Evolutionary conservation across 345 rosid species (phyloP).

Genomic region (Cardamine chenopodiifolia): DNA sequence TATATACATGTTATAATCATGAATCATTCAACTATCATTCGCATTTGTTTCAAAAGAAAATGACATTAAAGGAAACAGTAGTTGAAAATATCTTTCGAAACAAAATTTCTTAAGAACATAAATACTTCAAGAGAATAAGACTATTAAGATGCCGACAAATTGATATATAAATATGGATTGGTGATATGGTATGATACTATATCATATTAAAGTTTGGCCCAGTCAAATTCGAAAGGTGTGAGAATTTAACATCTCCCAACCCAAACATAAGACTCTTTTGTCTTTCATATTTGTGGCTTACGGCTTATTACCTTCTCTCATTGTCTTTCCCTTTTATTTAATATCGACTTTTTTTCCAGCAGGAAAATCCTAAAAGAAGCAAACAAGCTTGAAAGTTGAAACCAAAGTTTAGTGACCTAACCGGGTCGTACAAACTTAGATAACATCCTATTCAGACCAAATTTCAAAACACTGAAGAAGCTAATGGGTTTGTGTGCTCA

Average conservation of each 20-base stretch:
- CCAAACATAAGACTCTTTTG: background rate
- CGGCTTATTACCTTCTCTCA: background rate
- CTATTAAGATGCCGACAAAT: background rate
- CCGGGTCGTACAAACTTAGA: background rate
- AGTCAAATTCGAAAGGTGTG: conserved; percentile 15
- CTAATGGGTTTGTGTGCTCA: conserved; percentile 6
- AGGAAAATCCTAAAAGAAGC: background rate
- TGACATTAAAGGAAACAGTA: background rate
- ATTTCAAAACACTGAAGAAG: background rate
- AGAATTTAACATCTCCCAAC: background rate
- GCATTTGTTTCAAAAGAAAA: background rate
- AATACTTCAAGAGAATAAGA: background rate
- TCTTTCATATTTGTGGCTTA: background rate
- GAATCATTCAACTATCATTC: background rate
- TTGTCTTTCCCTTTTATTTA: background rate
- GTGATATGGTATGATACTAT: background rate
- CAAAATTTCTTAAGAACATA: background rate
- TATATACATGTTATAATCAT: background rate
- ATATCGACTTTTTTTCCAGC: background rate
- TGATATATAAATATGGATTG: background rate
- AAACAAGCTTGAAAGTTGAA: background rate
- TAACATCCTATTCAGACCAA: background rate
- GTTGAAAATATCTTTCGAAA: background rate
- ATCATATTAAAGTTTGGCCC: background rate
- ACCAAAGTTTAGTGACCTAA: conserved; percentile 1